Percentiles rank a stretch among this genome's conserved stretches.
Evolutionary conservation across 139 green algal species (phyloP).

Genomic region (Chlorella sorokiniana): DNA sequence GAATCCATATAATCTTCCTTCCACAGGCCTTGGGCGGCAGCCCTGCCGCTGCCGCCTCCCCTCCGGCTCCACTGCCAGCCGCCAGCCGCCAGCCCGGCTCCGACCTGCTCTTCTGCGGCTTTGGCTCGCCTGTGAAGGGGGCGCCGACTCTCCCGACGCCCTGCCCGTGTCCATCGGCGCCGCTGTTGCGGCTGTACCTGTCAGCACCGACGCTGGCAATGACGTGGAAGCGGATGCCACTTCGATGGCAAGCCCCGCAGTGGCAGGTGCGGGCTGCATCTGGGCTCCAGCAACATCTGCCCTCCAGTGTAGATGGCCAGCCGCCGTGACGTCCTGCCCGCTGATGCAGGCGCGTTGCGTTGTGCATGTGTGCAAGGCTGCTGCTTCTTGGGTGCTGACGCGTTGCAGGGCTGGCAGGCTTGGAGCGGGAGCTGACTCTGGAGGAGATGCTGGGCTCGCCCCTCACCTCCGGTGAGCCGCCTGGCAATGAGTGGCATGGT

Average conservation of each 20-base stretch:
- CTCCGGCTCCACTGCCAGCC: not conserved
- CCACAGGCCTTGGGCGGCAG: slow-evolving; percentile 19
- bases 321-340: too few relatives aligned
- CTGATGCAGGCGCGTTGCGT: too few relatives aligned
- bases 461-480: not conserved
- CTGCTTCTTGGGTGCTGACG: too few relatives aligned
- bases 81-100: not conserved
- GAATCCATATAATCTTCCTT: not conserved
- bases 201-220: not conserved
- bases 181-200: not conserved
- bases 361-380: too few relatives aligned
- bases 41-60: not conserved
- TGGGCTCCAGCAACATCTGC: too few relatives aligned
- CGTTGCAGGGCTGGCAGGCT: not conserved
- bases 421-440: slow-evolving; percentile 10
- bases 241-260: not conserved
- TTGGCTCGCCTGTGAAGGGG: slow-evolving; percentile 24
- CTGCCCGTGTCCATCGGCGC: slow-evolving; percentile 5
- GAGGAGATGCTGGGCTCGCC: slow-evolving; percentile 23
- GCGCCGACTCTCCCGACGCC: not conserved
- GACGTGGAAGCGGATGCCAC: not conserved
- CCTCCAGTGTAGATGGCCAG: too few relatives aligned
- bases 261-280: not conserved
- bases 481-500: too few relatives aligned
- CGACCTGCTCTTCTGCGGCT: slow-evolving; percentile 13